phyloP scores from a whole-genome alignment of 176 grass and related monocot genomes.

The Otatea glauca region DNA sequence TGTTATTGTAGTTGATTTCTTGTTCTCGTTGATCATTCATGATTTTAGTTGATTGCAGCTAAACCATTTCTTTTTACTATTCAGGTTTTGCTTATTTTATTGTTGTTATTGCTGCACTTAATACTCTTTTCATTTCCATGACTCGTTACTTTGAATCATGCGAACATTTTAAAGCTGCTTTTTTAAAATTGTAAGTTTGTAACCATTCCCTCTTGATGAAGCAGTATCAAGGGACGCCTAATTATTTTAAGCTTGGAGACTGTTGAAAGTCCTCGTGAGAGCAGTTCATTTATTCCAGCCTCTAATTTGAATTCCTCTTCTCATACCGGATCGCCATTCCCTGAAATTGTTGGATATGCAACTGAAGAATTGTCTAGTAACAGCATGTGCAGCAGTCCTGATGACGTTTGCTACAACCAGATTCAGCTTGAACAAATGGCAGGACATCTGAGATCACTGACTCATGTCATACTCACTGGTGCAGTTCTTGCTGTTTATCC shows the following conservation, averaged over 20 bases:
- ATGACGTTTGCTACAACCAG: constrained; percentile 59
- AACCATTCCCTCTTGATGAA: constrained; percentile 46
- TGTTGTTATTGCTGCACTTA: constrained; percentile 4
- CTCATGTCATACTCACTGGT: constrained; percentile 66
- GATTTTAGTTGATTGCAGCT: constrained; percentile 25
- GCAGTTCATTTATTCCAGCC: constrained; percentile 52
- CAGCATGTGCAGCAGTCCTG: constrained; percentile 74
- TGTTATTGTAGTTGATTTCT: not conserved
- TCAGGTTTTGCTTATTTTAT: not conserved
- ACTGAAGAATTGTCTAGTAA: constrained; percentile 72
- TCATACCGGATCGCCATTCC: constrained; percentile 64
- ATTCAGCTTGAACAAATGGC: constrained; percentile 71
- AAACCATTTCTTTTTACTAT: constrained; percentile 18
- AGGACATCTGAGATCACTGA: constrained; percentile 68
- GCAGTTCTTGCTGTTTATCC: constrained; percentile 90
- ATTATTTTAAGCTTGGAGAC: constrained; percentile 84
- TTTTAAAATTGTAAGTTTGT: not conserved
- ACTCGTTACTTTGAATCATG: not conserved
- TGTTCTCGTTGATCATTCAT: not conserved
- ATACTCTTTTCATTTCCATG: constrained; percentile 27
- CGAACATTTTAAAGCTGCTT: not conserved
- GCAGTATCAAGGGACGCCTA: constrained; percentile 85
- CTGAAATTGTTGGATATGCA: constrained; percentile 71
- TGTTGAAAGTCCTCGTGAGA: constrained; percentile 54
- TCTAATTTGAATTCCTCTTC: constrained; percentile 71